A percentile compares a stretch with the other conserved stretches of the same genome.
Conservation (phyloP, 2,329 filamentous ascomycete species). For the Thyridium curvatum region DNA sequence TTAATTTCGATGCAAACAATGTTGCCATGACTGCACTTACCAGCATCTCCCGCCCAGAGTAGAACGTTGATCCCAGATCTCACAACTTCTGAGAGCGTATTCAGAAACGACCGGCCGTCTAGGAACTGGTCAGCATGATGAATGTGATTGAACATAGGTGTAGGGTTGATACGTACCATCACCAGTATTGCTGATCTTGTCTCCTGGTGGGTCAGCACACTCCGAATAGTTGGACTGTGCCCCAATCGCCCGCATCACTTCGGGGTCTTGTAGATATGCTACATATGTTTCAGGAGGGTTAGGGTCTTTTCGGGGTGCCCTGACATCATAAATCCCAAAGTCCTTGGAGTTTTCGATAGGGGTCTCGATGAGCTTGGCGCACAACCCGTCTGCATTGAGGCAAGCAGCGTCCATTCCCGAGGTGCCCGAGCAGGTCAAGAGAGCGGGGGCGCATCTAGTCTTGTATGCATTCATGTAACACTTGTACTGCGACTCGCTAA, state of each 20-base stretch:
- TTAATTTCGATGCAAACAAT: neutral
- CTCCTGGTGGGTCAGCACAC: constrained; percentile 27
- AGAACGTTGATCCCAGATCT: constrained; percentile 40
- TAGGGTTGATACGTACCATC: constrained; percentile 20
- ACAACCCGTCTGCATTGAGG: constrained; percentile 14
- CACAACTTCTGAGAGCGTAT: constrained; percentile 35
- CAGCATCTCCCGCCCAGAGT: constrained; percentile 49
- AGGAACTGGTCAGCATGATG: neutral
- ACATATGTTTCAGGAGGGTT: constrained; percentile 32
- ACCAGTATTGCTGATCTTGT: constrained; percentile 31
- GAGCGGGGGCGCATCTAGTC: constrained; percentile 13
- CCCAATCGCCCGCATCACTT: constrained; percentile 35
- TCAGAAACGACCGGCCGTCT: constrained; percentile 37
- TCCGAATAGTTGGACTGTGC: constrained; percentile 33
- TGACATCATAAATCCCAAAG: constrained; percentile 42
- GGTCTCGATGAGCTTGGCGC: constrained; percentile 17
- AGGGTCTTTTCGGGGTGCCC: constrained; percentile 25
- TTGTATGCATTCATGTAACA: constrained; percentile 9
- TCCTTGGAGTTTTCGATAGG: constrained; percentile 14
- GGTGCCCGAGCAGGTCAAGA: constrained; percentile 10
- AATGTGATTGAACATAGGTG: neutral
- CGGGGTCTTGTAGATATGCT: constrained; percentile 28
- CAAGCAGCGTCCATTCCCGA: constrained; percentile 23
- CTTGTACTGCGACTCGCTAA: constrained; percentile 9
- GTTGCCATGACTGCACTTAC: constrained; percentile 8